Base-by-base conservation (phyloP, 2,329 filamentous ascomycete genomes). In the Trichoderma oligosporum region DNA sequence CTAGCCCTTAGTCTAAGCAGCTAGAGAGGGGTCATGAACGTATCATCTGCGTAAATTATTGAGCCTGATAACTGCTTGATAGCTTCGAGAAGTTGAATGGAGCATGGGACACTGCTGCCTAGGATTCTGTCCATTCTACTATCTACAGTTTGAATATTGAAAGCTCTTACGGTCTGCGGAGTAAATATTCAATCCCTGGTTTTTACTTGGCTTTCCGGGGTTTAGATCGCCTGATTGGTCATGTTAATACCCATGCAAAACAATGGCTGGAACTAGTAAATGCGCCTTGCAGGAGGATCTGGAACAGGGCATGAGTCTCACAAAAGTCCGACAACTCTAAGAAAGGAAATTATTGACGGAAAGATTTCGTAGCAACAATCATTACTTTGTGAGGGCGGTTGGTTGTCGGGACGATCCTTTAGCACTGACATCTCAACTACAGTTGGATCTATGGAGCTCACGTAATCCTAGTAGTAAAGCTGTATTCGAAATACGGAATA, bases 151-250 rank as follows among this genome's bases (percentile, higher is more conserved):
- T 46, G 41, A 24, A 36, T 25, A 36, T 11, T 2, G 5, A 11
- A 11, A 45, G 38, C 35, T 38, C 27, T 27, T 36, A 55, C 52
- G 52, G 52, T 12, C 12, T 8, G 24, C 12, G 18, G 24, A 29
- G 11, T 38, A 46, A 55, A 8, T 20, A 16, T 16, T 5, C n/a
- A 14, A 20, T 31, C 51, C 41, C 41, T 45, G 41, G 16, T 46
- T 22, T 22, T 36, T 36, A 12, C 29, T 24, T 11, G 35, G 14
- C 25, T 35, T 29, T 24, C 4, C 22, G 11, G 27, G 18, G 33
- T 22, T 16, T 46, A 7, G 49, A 35, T 12, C 25, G 52, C 2
- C 24, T 54, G 39, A 54, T 54, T 55, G 52, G 52, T 12, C 52
- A 14, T 8, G 16, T 5, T 18, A 25, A 7, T 7, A 14, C 41